phyloP scores from a whole-genome alignment of 768 basidiomycete species.

The Suillus plorans region DNA sequence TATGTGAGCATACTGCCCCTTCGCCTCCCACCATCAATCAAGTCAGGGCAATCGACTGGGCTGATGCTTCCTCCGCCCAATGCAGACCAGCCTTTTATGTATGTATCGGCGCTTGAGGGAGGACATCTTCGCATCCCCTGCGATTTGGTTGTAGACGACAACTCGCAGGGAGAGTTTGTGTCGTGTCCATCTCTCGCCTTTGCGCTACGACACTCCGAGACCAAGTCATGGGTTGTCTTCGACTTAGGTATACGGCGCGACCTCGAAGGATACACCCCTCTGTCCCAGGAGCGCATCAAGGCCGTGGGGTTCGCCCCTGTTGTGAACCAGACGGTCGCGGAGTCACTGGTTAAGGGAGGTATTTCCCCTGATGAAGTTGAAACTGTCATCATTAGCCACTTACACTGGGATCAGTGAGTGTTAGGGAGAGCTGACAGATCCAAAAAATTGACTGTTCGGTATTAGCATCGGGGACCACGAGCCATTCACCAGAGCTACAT shows the following conservation, averaged over 20 bases:
- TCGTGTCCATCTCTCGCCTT: constrained; percentile 17
- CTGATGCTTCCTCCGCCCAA: constrained; percentile 21
- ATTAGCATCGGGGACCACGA: constrained; percentile 45
- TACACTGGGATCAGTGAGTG: constrained; percentile 48
- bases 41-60: neutral
- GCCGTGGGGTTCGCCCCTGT: constrained; percentile 19
- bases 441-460: constrained; percentile 47
- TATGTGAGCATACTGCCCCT: neutral
- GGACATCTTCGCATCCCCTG: constrained; percentile 16
- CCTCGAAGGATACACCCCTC: constrained; percentile 39
- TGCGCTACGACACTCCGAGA: constrained; percentile 12
- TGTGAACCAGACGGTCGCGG: constrained; percentile 31
- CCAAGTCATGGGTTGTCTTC: constrained; percentile 32
- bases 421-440: constrained; percentile 34
- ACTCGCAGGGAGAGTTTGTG: neutral
- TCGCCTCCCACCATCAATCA: neutral
- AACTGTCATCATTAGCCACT: constrained; percentile 46
- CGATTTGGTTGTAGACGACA: constrained; percentile 13
- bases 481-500: constrained; percentile 41
- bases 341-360: constrained; percentile 49
- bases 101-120: constrained; percentile 25
- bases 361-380: constrained; percentile 40
- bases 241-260: constrained; percentile 55
- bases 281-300: constrained; percentile 28
- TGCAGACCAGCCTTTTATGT: constrained; percentile 16